These are phyloP conservation scores for Alloascoidea africana DNA, from an alignment of 805 yeast species.

Conservation along the genomic window DNA sequence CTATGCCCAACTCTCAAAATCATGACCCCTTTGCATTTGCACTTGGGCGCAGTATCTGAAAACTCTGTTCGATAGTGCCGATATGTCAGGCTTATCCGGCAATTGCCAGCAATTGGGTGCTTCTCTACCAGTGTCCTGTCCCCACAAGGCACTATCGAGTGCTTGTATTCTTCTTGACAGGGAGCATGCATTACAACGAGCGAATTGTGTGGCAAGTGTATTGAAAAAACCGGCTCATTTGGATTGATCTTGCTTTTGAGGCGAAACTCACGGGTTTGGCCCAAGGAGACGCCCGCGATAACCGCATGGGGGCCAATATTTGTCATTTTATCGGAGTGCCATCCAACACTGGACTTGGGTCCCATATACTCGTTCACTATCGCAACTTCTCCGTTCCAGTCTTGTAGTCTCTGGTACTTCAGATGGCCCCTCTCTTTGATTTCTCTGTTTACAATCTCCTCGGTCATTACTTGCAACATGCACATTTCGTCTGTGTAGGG, in stretches of 20 bases:
- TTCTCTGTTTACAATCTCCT: slow-evolving; percentile 24
- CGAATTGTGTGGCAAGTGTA: slow-evolving; percentile 59
- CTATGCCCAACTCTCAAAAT: slow-evolving; percentile 39
- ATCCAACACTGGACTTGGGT: slow-evolving; percentile 39
- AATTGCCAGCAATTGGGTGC: slow-evolving; percentile 32
- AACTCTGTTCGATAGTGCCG: slow-evolving; percentile 33
- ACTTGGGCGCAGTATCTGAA: slow-evolving; percentile 22
- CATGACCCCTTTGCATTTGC: slow-evolving; percentile 31
- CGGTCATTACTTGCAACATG: slow-evolving; percentile 22
- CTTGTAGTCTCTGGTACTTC: slow-evolving; percentile 22
- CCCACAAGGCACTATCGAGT: slow-evolving; percentile 35
- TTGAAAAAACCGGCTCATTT: slow-evolving; percentile 24
- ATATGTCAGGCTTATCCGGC: slow-evolving; percentile 51
- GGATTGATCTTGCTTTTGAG: slow-evolving; percentile 21
- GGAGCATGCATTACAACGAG: slow-evolving; percentile 64
- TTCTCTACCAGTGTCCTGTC: slow-evolving; percentile 19
- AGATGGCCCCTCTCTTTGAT: slow-evolving; percentile 17
- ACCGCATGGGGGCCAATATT: slow-evolving; percentile 58
- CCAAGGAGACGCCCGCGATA: slow-evolving; percentile 54
- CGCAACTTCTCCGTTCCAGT: slow-evolving; percentile 40
- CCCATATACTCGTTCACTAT: slow-evolving; percentile 41
- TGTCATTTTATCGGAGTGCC: slow-evolving; percentile 66
- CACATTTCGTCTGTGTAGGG: slow-evolving; percentile 25
- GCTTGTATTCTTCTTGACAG: slow-evolving; percentile 64
- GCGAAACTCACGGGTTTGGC: slow-evolving; percentile 55